These are phyloP conservation scores for Botrytis cinerea DNA, from an alignment of 2,329 filamentous ascomycete genomes.

Conservation along the genomic window DNA sequence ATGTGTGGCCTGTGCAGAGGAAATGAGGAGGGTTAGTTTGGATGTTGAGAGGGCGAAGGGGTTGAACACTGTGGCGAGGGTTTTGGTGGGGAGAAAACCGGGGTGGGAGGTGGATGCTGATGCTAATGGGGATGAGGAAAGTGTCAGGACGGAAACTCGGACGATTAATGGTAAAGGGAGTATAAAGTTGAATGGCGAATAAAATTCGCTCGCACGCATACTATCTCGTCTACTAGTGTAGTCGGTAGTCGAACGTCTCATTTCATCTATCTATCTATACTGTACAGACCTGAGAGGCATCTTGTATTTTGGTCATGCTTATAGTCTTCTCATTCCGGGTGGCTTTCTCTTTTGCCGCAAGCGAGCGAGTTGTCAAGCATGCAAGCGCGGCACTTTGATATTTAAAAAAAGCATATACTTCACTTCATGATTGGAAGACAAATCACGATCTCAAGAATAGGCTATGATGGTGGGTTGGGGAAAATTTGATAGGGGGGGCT, in stretches of 20 bases:
- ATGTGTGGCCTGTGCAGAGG: slow-evolving; percentile 27
- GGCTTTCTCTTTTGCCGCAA: background rate
- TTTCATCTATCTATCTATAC: background rate
- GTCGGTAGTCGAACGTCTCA: background rate
- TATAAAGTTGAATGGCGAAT: background rate
- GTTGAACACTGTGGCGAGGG: slow-evolving; percentile 31
- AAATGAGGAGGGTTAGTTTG: slow-evolving; percentile 30
- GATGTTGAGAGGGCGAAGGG: slow-evolving; percentile 34
- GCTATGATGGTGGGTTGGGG: background rate
- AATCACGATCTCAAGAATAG: background rate
- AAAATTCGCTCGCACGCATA: background rate
- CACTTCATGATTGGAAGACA: background rate
- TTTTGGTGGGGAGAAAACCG: slow-evolving; percentile 38
- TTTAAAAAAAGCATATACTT: background rate
- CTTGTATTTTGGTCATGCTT: background rate
- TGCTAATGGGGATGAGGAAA: background rate
- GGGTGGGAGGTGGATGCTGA: slow-evolving; percentile 5
- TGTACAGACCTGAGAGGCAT: background rate
- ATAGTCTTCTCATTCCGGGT: background rate
- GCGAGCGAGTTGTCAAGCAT: background rate
- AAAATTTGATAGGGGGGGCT: background rate
- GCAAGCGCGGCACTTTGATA: slow-evolving; percentile 1
- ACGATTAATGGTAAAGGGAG: background rate
- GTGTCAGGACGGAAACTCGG: background rate
- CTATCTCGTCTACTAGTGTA: background rate